phyloP scores from a whole-genome alignment of 768 basidiomycete genomes.

The Mycena haematopus region DNA sequence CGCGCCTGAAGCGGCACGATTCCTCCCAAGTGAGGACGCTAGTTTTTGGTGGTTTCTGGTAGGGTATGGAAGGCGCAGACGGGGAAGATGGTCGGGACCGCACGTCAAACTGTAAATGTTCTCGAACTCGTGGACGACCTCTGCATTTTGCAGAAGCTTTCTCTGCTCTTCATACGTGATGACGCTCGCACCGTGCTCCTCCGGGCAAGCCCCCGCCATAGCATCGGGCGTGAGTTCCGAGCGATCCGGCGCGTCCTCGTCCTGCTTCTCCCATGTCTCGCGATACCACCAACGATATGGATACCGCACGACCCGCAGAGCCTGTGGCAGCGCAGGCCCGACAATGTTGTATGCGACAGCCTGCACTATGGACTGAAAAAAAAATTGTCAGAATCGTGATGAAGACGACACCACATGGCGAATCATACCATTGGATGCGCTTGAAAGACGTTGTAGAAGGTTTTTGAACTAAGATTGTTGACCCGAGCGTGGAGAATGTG shows the following conservation, averaged over 20 bases:
- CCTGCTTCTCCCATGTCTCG: background rate
- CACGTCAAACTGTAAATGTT: conserved; percentile 35
- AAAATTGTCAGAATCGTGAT: background rate
- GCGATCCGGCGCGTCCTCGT: background rate
- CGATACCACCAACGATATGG: background rate
- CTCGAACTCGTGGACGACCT: conserved; percentile 27
- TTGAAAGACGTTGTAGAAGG: conserved; percentile 31
- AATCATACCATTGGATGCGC: conserved; percentile 27
- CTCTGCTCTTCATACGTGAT: conserved; percentile 15
- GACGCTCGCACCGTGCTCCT: background rate
- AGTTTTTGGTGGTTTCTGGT: background rate
- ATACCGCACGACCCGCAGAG: conserved; percentile 29
- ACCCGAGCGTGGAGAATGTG: conserved; percentile 28
- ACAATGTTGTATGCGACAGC: conserved; percentile 36
- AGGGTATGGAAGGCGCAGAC: background rate
- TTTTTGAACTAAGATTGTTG: conserved; percentile 32
- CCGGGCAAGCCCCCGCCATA: conserved; percentile 8
- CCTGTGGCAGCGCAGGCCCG: conserved; percentile 36
- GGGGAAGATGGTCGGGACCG: conserved; percentile 1
- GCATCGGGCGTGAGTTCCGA: background rate
- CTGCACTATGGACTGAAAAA: conserved; percentile 1
- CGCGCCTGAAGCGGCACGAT: conserved; percentile 34
- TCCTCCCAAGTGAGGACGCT: conserved; percentile 32
- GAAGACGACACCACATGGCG: background rate
- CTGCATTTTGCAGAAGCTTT: conserved; percentile 13